Conservation (phyloP, 1,139 yeast genomes). For the Pichia kudriavzevii region DNA sequence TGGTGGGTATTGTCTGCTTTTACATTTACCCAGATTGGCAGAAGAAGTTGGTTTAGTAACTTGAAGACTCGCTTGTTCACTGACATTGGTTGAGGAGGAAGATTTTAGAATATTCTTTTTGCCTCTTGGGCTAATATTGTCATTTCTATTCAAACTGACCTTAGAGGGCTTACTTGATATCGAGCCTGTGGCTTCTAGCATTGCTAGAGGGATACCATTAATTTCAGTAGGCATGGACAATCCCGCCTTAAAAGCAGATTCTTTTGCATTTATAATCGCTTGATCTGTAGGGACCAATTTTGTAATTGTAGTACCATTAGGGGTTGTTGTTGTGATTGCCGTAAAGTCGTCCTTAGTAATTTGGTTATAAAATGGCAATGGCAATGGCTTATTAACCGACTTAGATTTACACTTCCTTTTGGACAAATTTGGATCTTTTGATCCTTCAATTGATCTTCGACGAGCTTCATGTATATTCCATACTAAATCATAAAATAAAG, state of each 20-base stretch:
- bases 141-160: not conserved
- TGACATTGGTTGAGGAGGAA: no score
- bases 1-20: no score
- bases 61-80: no score
- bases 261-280: constrained; percentile 55
- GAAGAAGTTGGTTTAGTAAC: no score
- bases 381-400: constrained; percentile 39
- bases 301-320: constrained; percentile 87
- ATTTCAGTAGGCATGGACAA: constrained; percentile 53
- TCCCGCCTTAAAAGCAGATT: constrained; percentile 44
- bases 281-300: constrained; percentile 81
- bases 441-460: constrained; percentile 49
- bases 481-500: constrained; percentile 82
- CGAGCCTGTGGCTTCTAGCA: constrained; percentile 78
- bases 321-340: constrained; percentile 78
- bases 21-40: no score
- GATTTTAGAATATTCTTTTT: no score
- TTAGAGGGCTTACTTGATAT: constrained; percentile 26
- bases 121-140: no score
- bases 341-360: constrained; percentile 88
- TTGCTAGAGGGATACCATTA: constrained; percentile 72
- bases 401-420: constrained; percentile 9
- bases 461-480: constrained; percentile 96
- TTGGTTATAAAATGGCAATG: constrained; percentile 88
- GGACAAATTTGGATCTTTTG: constrained; percentile 12